Base-by-base conservation (phyloP, 495 filamentous ascomycete genomes). In the Hypoxylon intermedium region DNA sequence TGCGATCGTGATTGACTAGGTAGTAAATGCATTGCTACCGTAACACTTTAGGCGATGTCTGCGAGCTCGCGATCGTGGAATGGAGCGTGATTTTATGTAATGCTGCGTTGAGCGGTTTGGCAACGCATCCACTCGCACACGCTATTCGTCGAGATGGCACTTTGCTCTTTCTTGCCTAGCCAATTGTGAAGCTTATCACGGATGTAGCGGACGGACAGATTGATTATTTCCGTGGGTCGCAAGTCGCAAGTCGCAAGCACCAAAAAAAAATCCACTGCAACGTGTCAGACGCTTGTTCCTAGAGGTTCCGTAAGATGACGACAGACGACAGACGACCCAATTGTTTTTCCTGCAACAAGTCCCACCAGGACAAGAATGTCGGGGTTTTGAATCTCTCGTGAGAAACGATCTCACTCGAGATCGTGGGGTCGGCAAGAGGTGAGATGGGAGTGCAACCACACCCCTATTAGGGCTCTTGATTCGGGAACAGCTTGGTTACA, bases 251-350 rank as follows among this genome's bases (percentile, higher is more conserved):
- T n/a, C n/a, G n/a, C n/a, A n/a, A n/a, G n/a, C n/a, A n/a, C n/a
- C n/a, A n/a, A n/a, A n/a, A n/a, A 12, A 15, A n/a, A 13, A n/a
- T 37, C 31, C 16, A 21, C 23, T 55, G 50, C 55, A 13, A 65
- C 61, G 54, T 58, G 61, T 65, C 55, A 65, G 55, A 55, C 37
- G 50, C 24, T 60, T 46, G 5, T 59, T 43, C 49, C 54, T 49
- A 59, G 37, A 45, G 23, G 49, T 19, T 37, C 41, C 28, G 44
- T 38, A 34, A 34, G 34, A 60, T 65, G 56, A 65, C 56, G 62
- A 65, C 46, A 57, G 56, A 30, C 19, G 55, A 34, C 56, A 50
- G 55, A 37, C 6, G 55, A 55, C 28, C 24, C 3, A 26, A 4
- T 7, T 7, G 24, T 4, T 45, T 65, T 59, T 51, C 36, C 37